A percentile compares a stretch with the other conserved stretches of the same genome.
phyloP scores from a whole-genome alignment of 352 stramenopile species.

The Thalassiosira mediterranea region DNA sequence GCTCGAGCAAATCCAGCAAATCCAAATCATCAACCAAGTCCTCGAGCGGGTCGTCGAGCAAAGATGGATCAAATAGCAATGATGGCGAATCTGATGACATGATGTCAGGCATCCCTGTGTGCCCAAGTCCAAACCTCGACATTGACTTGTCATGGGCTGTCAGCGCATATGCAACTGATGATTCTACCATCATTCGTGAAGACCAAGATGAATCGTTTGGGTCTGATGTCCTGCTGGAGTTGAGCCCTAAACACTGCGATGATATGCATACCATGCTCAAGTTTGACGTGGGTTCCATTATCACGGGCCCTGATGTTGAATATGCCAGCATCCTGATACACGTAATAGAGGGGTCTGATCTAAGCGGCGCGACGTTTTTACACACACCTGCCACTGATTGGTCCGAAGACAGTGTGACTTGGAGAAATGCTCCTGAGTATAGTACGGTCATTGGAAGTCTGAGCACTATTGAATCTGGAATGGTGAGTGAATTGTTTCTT shows the following conservation, averaged over 20 bases:
- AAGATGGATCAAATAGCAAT: neutral
- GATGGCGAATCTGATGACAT: neutral
- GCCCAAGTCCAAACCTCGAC: conserved; percentile 3
- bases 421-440: conserved; percentile 29
- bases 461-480: conserved; percentile 10
- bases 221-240: conserved; percentile 12
- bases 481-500: neutral
- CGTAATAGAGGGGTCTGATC: conserved; percentile 8
- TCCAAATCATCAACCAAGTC: no score
- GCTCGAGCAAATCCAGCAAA: conserved; percentile 6
- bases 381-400: conserved; percentile 2
- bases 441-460: conserved; percentile 25
- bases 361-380: conserved; percentile 23
- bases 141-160: neutral
- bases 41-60: neutral
- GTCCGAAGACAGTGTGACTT: conserved; percentile 13
- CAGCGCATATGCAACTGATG: conserved; percentile 7
- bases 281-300: conserved; percentile 7
- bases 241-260: conserved; percentile 6
- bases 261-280: conserved; percentile 21
- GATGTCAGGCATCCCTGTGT: neutral
- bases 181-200: conserved; percentile 17
- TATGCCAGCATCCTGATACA: conserved; percentile 26
- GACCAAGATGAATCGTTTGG: conserved; percentile 10
- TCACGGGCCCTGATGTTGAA: neutral